These are phyloP conservation scores for Volvariella volvacea DNA, from an alignment of 1,284 basidiomycete species.

Conservation along the genomic window DNA sequence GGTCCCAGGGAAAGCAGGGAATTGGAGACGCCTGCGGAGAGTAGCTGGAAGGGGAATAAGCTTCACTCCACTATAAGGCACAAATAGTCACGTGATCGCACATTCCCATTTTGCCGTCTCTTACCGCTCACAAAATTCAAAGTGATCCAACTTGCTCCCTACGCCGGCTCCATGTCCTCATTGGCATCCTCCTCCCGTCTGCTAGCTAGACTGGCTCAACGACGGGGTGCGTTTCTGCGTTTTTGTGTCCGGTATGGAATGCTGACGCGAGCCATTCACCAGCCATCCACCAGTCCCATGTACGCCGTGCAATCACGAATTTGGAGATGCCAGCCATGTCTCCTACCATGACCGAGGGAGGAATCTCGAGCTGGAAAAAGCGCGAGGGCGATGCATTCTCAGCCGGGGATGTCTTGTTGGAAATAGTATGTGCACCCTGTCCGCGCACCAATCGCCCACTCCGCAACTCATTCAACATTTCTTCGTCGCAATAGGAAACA, in stretches of 20 bases:
- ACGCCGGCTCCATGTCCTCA: too few relatives aligned
- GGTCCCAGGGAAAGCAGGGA: too few relatives aligned
- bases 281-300: constrained; percentile 55
- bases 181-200: background rate
- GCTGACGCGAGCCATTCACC: constrained; percentile 5
- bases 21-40: too few relatives aligned
- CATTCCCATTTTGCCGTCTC: too few relatives aligned
- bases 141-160: too few relatives aligned
- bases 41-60: too few relatives aligned
- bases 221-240: background rate
- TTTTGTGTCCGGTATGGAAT: background rate
- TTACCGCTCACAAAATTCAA: too few relatives aligned
- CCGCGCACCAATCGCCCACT: constrained; percentile 4
- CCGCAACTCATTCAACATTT: constrained; percentile 3
- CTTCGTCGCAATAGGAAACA: constrained; percentile 66
- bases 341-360: constrained; percentile 98
- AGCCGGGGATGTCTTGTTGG: constrained; percentile 87
- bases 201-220: background rate
- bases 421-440: constrained; percentile 65
- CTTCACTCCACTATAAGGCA: too few relatives aligned
- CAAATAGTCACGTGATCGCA: too few relatives aligned
- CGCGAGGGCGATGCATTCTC: constrained; percentile 81
- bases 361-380: constrained; percentile 91
- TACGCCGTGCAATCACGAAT: constrained; percentile 57
- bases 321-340: constrained; percentile 95